These are phyloP conservation scores for Suillus fuscotomentosus DNA, from an alignment of 768 basidiomycete species.

Conservation along the genomic window DNA sequence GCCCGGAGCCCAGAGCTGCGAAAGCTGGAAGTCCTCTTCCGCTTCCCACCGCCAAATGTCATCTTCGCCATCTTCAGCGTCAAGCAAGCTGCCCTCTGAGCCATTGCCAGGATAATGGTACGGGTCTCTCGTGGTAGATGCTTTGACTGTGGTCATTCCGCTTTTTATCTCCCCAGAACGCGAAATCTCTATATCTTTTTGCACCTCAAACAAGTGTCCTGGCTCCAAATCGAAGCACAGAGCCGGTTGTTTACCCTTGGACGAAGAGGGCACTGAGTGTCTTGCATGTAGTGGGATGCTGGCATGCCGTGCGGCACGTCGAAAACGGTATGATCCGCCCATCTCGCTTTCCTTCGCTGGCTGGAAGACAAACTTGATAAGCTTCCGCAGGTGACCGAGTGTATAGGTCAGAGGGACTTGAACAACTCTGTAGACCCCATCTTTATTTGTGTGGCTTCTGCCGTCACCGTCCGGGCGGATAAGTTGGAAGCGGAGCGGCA, in stretches of 20 bases:
- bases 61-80: conserved; percentile 33
- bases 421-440: conserved; percentile 61
- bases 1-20: conserved; percentile 53
- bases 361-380: conserved; percentile 60
- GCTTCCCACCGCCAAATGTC: conserved; percentile 66
- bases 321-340: conserved; percentile 14
- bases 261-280: not conserved
- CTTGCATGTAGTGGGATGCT: conserved; percentile 1
- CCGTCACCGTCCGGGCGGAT: conserved; percentile 33
- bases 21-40: conserved; percentile 64
- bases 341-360: conserved; percentile 27
- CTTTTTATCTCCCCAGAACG: conserved; percentile 53
- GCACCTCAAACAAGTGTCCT: conserved; percentile 63
- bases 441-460: conserved; percentile 25
- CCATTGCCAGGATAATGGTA: conserved; percentile 42
- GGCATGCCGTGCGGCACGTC: conserved; percentile 27
- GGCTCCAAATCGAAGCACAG: conserved; percentile 22
- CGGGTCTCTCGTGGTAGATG: conserved; percentile 54
- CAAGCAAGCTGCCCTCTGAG: conserved; percentile 30
- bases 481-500: conserved; percentile 64
- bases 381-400: conserved; percentile 59
- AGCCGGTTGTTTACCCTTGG: conserved; percentile 20
- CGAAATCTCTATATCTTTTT: conserved; percentile 43
- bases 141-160: conserved; percentile 45
- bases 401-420: conserved; percentile 73